phyloP scores from a whole-genome alignment of 805 yeast species.

The Barnettozyma pratensis region DNA sequence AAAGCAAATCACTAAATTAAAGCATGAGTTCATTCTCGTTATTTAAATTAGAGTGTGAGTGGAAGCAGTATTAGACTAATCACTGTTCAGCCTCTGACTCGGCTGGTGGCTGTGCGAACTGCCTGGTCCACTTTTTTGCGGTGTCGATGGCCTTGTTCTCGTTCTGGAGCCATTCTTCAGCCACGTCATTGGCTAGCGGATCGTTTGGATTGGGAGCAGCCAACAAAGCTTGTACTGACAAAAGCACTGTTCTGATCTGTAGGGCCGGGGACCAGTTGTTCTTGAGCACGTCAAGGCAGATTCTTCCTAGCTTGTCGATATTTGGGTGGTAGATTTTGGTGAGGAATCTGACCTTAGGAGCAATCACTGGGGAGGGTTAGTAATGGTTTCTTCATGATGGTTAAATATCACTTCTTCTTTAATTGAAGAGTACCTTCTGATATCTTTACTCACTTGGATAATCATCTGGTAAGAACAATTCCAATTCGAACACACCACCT shows the following conservation, averaged over 20 bases:
- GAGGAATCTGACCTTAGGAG: slow-evolving; percentile 91
- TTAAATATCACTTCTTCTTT: too few species aligned
- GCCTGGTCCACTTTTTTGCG: slow-evolving; percentile 49
- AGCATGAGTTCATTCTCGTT: too few species aligned
- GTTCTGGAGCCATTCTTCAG: slow-evolving; percentile 90
- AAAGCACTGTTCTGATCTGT: slow-evolving; percentile 86
- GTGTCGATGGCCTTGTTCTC: slow-evolving; percentile 74
- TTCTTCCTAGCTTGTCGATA: slow-evolving; percentile 91
- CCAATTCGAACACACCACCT: slow-evolving; percentile 74
- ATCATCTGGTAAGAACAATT: slow-evolving; percentile 89
- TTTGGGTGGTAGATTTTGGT: slow-evolving; percentile 96
- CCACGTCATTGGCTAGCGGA: slow-evolving; percentile 96
- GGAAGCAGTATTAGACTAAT: too few species aligned
- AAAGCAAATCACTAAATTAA: too few species aligned
- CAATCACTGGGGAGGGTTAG: slow-evolving; percentile 52
- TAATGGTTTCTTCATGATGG: neutral
- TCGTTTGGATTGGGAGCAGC: slow-evolving; percentile 98
- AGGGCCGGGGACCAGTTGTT: slow-evolving; percentile 97
- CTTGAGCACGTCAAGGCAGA: slow-evolving; percentile 91
- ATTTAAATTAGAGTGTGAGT: too few species aligned
- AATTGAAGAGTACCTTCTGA: neutral
- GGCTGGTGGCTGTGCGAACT: neutral
- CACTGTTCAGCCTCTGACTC: neutral
- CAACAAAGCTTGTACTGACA: slow-evolving; percentile 87
- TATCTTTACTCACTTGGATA: slow-evolving; percentile 58